Base-by-base conservation (phyloP, 2,329 filamentous ascomycete species). In the Fusarium solani-melongenae region DNA sequence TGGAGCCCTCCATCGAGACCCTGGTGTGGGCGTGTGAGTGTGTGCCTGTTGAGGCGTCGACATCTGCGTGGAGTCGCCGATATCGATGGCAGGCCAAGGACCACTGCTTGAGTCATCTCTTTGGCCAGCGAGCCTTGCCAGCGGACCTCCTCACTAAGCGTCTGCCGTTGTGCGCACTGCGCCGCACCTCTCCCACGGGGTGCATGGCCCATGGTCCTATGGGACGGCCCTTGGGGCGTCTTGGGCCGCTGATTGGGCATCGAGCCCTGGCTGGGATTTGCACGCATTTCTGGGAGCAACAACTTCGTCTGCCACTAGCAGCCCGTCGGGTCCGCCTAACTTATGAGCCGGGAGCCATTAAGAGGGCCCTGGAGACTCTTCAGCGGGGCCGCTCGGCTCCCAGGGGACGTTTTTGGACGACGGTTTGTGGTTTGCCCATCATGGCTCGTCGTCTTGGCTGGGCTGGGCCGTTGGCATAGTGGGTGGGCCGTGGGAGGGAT, bases 101-200 rank as follows among this genome's bases (percentile, higher is more conserved):
- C 61, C 56, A 39, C 29, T 49, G 62, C 58, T 64, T 67, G 68
- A 76, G 57, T 76, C 76, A 75, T 76, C 72, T 67, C 67, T 66
- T 71, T 77, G 76, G 75, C 58, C 65, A 64, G 65, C 56, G 55
- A 72, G 60, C 36, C 59, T 53, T 62, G 63, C 63, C 46, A 69
- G 74, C 71, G 75, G 76, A 73, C 68, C 72, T 61, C 68, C 33
- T 36, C 62, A 66, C 60, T 60, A 69, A 59, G 66, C 36, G 64
- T 66, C 44, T 66, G 61, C 69, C 62, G 66, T 59, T 76, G 64
- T 70, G 72, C 73, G 69, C 73, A 80, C 82, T 85, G 84, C 84
- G 84, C 84, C 83, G 83, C 84, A 79, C 82, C 84, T 81, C 81
- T 77, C 81, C 80, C 82, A 82, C 76, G 71, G 76, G 74, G 74